Evolutionary conservation across 1,284 basidiomycete species (phyloP).

Genomic region (Apiotrichum gamsii): DNA sequence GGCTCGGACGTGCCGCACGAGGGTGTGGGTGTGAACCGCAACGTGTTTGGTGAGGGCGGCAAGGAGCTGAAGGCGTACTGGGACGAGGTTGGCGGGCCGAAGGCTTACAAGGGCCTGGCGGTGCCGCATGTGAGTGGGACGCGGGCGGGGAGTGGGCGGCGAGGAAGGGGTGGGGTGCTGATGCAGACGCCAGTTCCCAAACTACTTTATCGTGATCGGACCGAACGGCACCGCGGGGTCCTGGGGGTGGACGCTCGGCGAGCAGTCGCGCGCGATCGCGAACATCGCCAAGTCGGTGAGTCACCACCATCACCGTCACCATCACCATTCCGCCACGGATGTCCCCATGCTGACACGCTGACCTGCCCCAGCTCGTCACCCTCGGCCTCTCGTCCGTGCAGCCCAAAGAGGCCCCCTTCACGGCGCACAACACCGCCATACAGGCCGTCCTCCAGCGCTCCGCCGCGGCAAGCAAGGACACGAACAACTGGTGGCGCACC

Average conservation of each 20-base stretch:
- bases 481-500: constrained; percentile 7
- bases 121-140: constrained; percentile 20
- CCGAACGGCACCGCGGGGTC: constrained; percentile 20
- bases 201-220: constrained; percentile 24
- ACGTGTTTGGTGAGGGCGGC: constrained; percentile 22
- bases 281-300: too few relatives aligned
- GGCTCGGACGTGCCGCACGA: constrained; percentile 29
- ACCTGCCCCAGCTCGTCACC: constrained; percentile 15
- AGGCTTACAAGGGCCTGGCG: constrained; percentile 25
- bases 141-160: too few relatives aligned
- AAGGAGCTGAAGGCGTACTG: constrained; percentile 23
- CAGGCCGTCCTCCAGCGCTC: too few relatives aligned
- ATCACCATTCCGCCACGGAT: too few relatives aligned
- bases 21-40: constrained; percentile 29
- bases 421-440: constrained; percentile 7
- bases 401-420: constrained; percentile 12
- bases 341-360: too few relatives aligned
- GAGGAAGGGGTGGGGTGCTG: too few relatives aligned
- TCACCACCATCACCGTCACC: too few relatives aligned
- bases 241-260: constrained; percentile 23
- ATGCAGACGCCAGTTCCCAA: constrained; percentile 20
- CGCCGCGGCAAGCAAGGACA: background rate
- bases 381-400: constrained; percentile 16
- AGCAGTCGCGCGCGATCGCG: constrained; percentile 14
- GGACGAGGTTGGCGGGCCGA: constrained; percentile 22